Evolutionary conservation across 2,329 filamentous ascomycete genomes (phyloP).

Genomic region (Hawksworthiomyces lignivorus): DNA sequence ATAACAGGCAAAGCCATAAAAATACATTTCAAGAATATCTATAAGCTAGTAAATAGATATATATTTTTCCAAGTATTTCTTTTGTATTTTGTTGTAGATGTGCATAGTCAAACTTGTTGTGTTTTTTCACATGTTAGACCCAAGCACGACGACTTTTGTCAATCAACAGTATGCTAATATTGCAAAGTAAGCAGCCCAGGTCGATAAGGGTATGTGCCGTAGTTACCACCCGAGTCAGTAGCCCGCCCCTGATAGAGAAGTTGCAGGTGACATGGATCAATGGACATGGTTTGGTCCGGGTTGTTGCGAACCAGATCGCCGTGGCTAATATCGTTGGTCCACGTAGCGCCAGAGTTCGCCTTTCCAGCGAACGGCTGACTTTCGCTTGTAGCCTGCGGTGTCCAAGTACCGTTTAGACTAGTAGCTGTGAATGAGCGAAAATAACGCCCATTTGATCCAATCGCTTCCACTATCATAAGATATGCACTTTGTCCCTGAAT

Average conservation of each 20-base stretch:
- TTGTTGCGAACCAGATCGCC: conserved; percentile 52
- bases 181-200: conserved; percentile 47
- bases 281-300: conserved; percentile 53
- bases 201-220: conserved; percentile 44
- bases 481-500: conserved; percentile 45
- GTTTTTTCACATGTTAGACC: no score
- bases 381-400: conserved; percentile 47
- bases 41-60: no score
- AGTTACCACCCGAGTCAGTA: conserved; percentile 35
- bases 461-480: conserved; percentile 61
- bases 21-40: no score
- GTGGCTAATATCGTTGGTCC: conserved; percentile 61
- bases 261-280: conserved; percentile 58
- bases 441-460: conserved; percentile 50
- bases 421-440: conserved; percentile 60
- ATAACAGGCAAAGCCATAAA: no score
- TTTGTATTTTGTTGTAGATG: no score
- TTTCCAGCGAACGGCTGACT: conserved; percentile 57
- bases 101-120: no score
- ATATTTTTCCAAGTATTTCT: no score
- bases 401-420: conserved; percentile 50
- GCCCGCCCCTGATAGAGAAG: conserved; percentile 54
- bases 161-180: conserved; percentile 17
- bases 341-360: conserved; percentile 55
- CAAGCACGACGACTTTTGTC: no score